Evolutionary conservation across 306 rosid species (phyloP), one percentile per base, ranked within the genome.

Genomic region (Acacia confusa): DNA sequence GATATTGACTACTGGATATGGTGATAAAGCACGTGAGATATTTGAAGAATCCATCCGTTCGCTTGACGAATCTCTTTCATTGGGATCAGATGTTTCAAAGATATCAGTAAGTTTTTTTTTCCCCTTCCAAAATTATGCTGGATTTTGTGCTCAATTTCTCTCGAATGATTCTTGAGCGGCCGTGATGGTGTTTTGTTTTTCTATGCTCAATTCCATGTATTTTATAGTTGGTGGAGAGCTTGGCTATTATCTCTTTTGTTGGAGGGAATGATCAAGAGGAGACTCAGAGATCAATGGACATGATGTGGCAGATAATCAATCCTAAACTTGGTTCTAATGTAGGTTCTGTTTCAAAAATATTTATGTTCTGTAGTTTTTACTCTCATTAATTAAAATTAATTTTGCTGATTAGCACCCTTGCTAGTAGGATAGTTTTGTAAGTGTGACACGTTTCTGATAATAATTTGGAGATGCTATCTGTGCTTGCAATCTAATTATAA

Each of bases 251-350:
- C 84, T 93, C 94, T 68, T 93, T 95, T 76, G 90, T 93, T 78
- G 98, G 99, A 60, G 98, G 96, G 41, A 88, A 44, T 73, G 96
- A 91, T 83, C 84, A 88, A 75, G 98, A 95, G 83, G 94, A 92
- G 85, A 93, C 95, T 66, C 96, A 95, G 72, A 82, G 71, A 40
- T 95, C 98, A 43, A 90, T 90, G 97, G 97, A 93, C 78, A 82
- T 86, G 58, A 90, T 93, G 98, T 93, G 99, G 99, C 98, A 92
- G 84, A 89, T 93, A 55, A 91, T 93, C 85, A 92, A 90, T 84
- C 98, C 98, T 53, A 95, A 93, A 73, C 83, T 86, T 79, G 89
- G 88, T 63, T 84, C 96, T 74, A 93, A 95, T 80, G 99, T 95
- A 82, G 44, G 88, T 70, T 36, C 53, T 76, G 36, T 72, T 77